Evolutionary conservation across 2,329 filamentous ascomycete species (phyloP).

Genomic region (Endothia cerciana): DNA sequence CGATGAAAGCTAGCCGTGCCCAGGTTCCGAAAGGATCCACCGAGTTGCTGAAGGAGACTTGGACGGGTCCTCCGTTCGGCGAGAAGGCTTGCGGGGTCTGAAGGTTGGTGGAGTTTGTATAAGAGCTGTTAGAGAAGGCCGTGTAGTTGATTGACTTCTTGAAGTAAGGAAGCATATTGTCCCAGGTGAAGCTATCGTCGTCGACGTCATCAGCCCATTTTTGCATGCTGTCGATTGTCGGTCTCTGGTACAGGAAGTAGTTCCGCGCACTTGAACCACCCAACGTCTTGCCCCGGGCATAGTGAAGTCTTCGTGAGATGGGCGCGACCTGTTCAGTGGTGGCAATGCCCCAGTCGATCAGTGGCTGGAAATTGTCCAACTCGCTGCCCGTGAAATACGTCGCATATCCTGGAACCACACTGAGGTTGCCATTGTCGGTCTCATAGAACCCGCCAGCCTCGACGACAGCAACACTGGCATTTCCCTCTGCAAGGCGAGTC

Average conservation of each 20-base stretch:
- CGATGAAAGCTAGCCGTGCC: slow-evolving; percentile 17
- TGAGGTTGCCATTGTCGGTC: slow-evolving; percentile 23
- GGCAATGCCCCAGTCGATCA: slow-evolving; percentile 26
- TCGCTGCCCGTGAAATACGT: slow-evolving; percentile 20
- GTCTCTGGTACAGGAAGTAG: slow-evolving; percentile 21
- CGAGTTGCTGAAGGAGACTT: slow-evolving; percentile 25
- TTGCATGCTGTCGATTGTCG: slow-evolving; percentile 15
- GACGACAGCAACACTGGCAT: slow-evolving; percentile 27
- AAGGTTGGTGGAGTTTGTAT: slow-evolving; percentile 24
- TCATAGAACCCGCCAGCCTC: slow-evolving; percentile 29
- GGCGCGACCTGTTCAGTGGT: slow-evolving; percentile 13
- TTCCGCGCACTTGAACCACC: slow-evolving; percentile 24
- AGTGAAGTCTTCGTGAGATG: slow-evolving; percentile 19
- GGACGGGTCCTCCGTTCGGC: slow-evolving; percentile 18
- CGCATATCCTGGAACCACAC: slow-evolving; percentile 22
- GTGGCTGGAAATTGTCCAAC: slow-evolving; percentile 15
- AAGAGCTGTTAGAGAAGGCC: slow-evolving; percentile 12
- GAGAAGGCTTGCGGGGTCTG: slow-evolving; percentile 16
- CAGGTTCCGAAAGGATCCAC: slow-evolving; percentile 24
- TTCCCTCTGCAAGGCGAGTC: slow-evolving; percentile 12
- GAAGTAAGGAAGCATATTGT: slow-evolving; percentile 24
- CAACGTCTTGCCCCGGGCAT: slow-evolving; percentile 24
- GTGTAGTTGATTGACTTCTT: slow-evolving; percentile 19
- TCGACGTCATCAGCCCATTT: slow-evolving; percentile 21
- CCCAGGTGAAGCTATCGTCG: slow-evolving; percentile 24